Conservation (phyloP, 176 grass and related monocot genomes). For the Juncus inflexus region DNA sequence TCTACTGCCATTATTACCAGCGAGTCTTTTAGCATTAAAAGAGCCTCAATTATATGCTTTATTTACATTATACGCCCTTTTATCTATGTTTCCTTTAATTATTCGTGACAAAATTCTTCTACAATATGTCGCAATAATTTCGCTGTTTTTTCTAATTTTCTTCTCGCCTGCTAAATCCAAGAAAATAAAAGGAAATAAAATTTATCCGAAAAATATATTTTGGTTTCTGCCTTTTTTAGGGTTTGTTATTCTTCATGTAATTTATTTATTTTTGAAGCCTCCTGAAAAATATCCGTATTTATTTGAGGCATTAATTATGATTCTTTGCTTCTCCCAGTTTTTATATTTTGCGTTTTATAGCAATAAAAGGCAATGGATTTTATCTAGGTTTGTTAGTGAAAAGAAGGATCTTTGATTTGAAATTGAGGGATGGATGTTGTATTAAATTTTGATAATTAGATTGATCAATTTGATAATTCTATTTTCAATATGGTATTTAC, state of each 20-base stretch:
- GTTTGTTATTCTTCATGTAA: constrained; percentile 46
- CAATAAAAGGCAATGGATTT: constrained; percentile 81
- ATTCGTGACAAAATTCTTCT: constrained; percentile 67
- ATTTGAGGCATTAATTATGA: constrained; percentile 84
- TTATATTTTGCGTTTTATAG: constrained; percentile 56
- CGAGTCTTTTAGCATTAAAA: constrained; percentile 69
- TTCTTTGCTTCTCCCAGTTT: constrained; percentile 85
- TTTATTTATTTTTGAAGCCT: constrained; percentile 58
- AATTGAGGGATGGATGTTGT: constrained; percentile 12
- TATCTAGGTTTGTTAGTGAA: constrained; percentile 40
- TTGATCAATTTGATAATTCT: too few relatives aligned
- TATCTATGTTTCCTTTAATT: constrained; percentile 83
- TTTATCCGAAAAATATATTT: constrained; percentile 39
- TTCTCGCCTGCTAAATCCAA: constrained; percentile 39
- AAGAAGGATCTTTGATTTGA: constrained; percentile 67
- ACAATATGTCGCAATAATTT: constrained; percentile 64
- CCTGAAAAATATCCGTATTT: constrained; percentile 80
- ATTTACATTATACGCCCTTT: constrained; percentile 69
- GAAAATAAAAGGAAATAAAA: constrained; percentile 11
- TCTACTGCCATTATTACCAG: constrained; percentile 87
- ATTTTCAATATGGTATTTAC: too few relatives aligned
- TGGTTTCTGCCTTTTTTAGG: constrained; percentile 43
- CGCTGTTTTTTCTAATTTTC: constrained; percentile 75
- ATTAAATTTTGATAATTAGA: neutral
- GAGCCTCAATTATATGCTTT: constrained; percentile 72